phyloP scores from a whole-genome alignment of 129 eudicot genomes.

The Flaveria sonorensis region DNA sequence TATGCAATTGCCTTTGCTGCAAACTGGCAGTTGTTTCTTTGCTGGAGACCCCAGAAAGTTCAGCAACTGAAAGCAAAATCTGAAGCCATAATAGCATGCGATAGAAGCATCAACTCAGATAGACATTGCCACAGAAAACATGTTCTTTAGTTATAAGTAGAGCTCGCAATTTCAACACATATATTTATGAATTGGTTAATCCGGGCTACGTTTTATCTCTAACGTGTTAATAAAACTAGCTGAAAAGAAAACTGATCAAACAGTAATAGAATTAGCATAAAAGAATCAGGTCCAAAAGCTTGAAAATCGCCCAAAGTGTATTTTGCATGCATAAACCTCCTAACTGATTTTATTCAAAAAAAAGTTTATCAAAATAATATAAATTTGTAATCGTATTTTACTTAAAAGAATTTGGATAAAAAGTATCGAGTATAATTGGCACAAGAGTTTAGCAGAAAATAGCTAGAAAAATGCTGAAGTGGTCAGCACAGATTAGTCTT shows the following conservation, averaged over 20 bases:
- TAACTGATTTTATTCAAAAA: background rate
- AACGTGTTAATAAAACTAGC: background rate
- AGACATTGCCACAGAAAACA: background rate
- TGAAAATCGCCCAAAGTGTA: background rate
- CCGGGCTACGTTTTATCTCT: background rate
- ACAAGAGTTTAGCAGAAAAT: too few relatives aligned
- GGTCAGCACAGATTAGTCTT: too few relatives aligned
- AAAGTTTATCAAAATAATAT: background rate
- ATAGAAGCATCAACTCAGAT: constrained; percentile 12
- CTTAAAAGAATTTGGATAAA: background rate
- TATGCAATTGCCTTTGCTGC: constrained; percentile 43
- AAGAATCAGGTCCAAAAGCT: constrained; percentile 6
- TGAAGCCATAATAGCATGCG: constrained; percentile 37
- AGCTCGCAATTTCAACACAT: background rate
- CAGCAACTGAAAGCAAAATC: constrained; percentile 68
- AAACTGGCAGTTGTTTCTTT: constrained; percentile 37
- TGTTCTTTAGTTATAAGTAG: background rate
- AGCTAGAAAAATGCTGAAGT: too few relatives aligned
- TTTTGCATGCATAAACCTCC: constrained; percentile 9
- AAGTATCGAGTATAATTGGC: too few relatives aligned
- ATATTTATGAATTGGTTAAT: background rate
- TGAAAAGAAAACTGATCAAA: background rate
- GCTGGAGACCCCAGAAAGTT: constrained; percentile 52
- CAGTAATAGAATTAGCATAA: background rate
- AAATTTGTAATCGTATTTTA: background rate